A percentile compares a stretch with the other conserved stretches of the same genome.
Evolutionary conservation across 2,329 filamentous ascomycete genomes (phyloP).

Genomic region (Colletotrichum zoysiae): DNA sequence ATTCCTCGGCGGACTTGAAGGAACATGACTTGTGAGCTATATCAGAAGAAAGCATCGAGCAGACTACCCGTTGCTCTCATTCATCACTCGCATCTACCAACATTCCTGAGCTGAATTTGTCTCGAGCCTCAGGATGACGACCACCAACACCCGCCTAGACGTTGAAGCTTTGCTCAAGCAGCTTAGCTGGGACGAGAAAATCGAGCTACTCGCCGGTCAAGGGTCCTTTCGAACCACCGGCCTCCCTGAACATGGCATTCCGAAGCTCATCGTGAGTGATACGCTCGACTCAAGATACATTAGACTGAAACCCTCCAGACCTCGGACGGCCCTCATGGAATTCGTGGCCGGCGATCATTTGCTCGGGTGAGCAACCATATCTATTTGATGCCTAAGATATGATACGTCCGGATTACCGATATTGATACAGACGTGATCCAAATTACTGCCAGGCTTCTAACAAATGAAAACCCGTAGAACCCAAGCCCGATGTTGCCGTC

Average conservation of each 20-base stretch:
- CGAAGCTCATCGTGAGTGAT: slow-evolving; percentile 26
- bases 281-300: too few species aligned
- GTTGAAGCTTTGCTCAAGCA: slow-evolving; percentile 36
- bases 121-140: neutral
- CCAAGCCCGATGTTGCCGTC: slow-evolving; percentile 46
- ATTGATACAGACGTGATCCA: neutral
- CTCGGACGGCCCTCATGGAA: slow-evolving; percentile 36
- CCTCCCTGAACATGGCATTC: slow-evolving; percentile 38
- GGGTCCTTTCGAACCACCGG: slow-evolving; percentile 38
- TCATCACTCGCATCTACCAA: neutral
- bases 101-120: neutral
- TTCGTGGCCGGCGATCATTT: slow-evolving; percentile 33
- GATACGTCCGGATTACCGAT: neutral
- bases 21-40: neutral
- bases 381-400: neutral
- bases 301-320: slow-evolving; percentile 14
- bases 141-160: slow-evolving; percentile 14
- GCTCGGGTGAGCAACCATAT: slow-evolving; percentile 17
- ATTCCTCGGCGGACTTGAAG: neutral
- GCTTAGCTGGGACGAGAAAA: slow-evolving; percentile 43
- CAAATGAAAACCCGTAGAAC: neutral
- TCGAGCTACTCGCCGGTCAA: slow-evolving; percentile 41
- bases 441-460: slow-evolving; percentile 21
- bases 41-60: neutral
- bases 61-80: neutral